phyloP scores from a whole-genome alignment of 164 flowering plant species.

The Buxus sempervirens region DNA sequence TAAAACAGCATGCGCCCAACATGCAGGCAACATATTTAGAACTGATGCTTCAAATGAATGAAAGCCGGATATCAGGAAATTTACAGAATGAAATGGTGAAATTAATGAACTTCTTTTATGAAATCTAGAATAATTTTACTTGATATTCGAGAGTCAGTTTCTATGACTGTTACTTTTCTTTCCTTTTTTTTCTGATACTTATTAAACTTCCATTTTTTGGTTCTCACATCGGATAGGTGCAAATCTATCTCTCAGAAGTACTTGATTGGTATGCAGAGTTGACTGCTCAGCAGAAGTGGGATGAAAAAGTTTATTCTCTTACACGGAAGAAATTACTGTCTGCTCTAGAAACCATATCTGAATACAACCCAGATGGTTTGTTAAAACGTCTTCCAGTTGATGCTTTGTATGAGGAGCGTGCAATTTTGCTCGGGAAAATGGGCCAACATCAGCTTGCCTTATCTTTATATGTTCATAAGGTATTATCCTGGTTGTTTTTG shows the following conservation, averaged over 20 bases:
- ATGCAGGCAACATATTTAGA: constrained; percentile 94
- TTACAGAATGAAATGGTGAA: constrained; percentile 97
- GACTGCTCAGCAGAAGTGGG: constrained; percentile 73
- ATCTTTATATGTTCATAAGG: constrained; percentile 93
- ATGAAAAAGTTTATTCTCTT: constrained; percentile 72
- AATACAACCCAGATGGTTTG: constrained; percentile 75
- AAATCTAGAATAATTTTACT: not conserved
- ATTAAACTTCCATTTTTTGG: constrained; percentile 3
- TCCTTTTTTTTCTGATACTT: not conserved
- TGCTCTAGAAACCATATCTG: constrained; percentile 80
- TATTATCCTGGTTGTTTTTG: constrained; percentile 27
- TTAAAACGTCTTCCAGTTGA: constrained; percentile 83
- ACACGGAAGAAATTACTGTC: constrained; percentile 82
- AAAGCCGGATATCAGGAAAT: constrained; percentile 76
- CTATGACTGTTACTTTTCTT: not conserved
- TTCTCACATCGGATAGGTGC: constrained; percentile 48
- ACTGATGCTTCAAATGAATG: constrained; percentile 89
- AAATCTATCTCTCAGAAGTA: constrained; percentile 96
- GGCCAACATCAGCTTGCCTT: constrained; percentile 97
- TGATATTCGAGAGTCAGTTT: not conserved
- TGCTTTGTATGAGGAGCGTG: constrained; percentile 94
- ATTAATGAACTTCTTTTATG: constrained; percentile 7
- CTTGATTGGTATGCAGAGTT: constrained; percentile 80
- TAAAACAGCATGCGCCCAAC: constrained; percentile 91
- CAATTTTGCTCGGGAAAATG: constrained; percentile 89